A percentile compares a stretch with the other conserved stretches of the same genome.
Evolutionary conservation across 768 basidiomycete genomes (phyloP).

Genomic region (Vararia minispora): DNA sequence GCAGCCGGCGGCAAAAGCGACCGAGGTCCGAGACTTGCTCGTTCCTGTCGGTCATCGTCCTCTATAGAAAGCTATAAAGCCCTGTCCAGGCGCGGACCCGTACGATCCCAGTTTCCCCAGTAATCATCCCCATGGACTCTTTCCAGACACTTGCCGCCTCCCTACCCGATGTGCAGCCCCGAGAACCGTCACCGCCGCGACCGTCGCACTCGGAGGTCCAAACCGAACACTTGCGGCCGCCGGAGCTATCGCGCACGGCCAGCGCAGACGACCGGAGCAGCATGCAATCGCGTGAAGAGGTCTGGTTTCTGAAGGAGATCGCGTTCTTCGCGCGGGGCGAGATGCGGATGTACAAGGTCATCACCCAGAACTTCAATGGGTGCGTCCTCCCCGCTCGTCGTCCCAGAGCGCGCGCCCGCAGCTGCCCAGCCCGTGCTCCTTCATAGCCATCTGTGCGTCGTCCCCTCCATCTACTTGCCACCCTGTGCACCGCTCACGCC

Average conservation of each 20-base stretch:
- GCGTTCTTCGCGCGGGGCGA: slow-evolving; percentile 29
- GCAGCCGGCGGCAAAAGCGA: no score
- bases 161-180: background rate
- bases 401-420: slow-evolving; percentile 1
- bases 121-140: no score
- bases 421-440: slow-evolving; percentile 68
- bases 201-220: no score
- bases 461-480: background rate
- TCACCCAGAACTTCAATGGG: slow-evolving; percentile 83
- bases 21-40: no score
- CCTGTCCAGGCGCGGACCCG: no score
- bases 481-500: background rate
- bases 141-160: no score
- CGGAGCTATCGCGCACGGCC: no score
- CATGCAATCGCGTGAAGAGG: slow-evolving; percentile 29
- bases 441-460: slow-evolving; percentile 78
- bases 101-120: no score
- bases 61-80: no score
- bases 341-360: slow-evolving; percentile 38
- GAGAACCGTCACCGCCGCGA: background rate
- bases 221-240: no score
- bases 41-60: no score
- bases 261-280: background rate
- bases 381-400: slow-evolving; percentile 23
- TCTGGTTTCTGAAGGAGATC: slow-evolving; percentile 72